Evolutionary conservation across 2,329 filamentous ascomycete genomes (phyloP).

Genomic region (Hyphodiscus sp.): DNA sequence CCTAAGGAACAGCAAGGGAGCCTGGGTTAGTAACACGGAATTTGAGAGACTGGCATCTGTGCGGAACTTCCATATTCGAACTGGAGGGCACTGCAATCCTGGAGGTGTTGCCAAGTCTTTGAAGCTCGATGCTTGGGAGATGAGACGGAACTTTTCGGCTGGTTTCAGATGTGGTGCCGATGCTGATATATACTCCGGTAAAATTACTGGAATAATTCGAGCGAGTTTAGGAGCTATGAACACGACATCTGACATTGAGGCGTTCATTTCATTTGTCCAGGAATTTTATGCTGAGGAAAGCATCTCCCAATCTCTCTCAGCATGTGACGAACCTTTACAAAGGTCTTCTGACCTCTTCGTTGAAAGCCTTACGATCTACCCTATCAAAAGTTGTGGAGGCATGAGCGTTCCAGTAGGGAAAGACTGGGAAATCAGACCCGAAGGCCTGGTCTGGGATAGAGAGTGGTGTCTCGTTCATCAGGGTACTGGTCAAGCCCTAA

Average conservation of each 20-base stretch:
- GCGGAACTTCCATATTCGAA: conserved; percentile 76
- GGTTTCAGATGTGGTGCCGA: conserved; percentile 81
- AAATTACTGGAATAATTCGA: conserved; percentile 81
- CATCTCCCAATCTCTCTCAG: background rate
- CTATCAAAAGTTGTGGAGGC: conserved; percentile 89
- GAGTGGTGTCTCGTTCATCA: conserved; percentile 94
- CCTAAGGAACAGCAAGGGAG: conserved; percentile 58
- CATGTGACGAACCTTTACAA: background rate
- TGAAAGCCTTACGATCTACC: conserved; percentile 70
- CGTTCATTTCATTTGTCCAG: conserved; percentile 63
- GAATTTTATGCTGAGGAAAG: conserved; percentile 49
- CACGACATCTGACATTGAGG: conserved; percentile 64
- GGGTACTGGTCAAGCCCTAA: conserved; percentile 77
- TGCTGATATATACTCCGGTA: conserved; percentile 74
- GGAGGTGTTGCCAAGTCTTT: conserved; percentile 73
- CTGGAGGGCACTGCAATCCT: conserved; percentile 86
- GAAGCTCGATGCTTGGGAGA: conserved; percentile 70
- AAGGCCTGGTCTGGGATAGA: conserved; percentile 88
- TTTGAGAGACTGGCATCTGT: conserved; percentile 80
- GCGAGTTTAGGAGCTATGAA: conserved; percentile 90
- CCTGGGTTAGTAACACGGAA: conserved; percentile 75
- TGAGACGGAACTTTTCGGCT: conserved; percentile 75
- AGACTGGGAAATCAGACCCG: conserved; percentile 69
- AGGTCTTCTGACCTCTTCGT: conserved; percentile 37
- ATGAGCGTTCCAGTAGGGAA: conserved; percentile 59